phyloP scores from a whole-genome alignment of 2,329 filamentous ascomycete genomes.

The Ceratocystiopsis brevicomis region DNA sequence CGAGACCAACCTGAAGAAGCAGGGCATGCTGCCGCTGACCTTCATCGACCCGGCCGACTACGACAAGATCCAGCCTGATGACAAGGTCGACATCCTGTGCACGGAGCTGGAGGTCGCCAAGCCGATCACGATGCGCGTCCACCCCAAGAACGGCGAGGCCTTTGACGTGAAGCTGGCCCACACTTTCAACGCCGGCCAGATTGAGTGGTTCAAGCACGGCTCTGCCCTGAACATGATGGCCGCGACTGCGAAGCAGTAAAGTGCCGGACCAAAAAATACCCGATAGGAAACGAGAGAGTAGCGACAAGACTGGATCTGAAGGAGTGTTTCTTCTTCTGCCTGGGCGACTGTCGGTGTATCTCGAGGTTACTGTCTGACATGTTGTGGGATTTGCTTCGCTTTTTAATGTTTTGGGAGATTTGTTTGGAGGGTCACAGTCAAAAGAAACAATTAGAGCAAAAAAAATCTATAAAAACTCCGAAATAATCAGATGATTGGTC shows the following conservation, averaged over 20 bases:
- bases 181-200: conserved; percentile 95
- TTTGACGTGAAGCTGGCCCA: conserved; percentile 77
- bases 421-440: background rate
- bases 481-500: background rate
- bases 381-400: background rate
- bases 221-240: conserved; percentile 98
- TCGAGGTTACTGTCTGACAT: too few species aligned
- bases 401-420: too few species aligned
- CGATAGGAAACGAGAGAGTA: too few species aligned
- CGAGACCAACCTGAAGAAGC: conserved; percentile 99
- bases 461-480: background rate
- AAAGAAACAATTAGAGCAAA: conserved; percentile 1
- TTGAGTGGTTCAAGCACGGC: conserved; percentile 98
- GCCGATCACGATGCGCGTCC: conserved; percentile 78
- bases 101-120: conserved; percentile 84
- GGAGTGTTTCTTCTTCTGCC: background rate
- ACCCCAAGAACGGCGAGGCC: conserved; percentile 66
- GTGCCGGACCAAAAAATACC: background rate
- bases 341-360: background rate
- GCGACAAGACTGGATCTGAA: too few species aligned
- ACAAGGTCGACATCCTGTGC: conserved; percentile 74
- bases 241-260: conserved; percentile 26
- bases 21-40: conserved; percentile 97
- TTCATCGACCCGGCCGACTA: conserved; percentile 92
- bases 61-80: conserved; percentile 85